A percentile compares a stretch with the other conserved stretches of the same genome.
phyloP scores from a whole-genome alignment of 345 rosid species.

The Citrus maxima region DNA sequence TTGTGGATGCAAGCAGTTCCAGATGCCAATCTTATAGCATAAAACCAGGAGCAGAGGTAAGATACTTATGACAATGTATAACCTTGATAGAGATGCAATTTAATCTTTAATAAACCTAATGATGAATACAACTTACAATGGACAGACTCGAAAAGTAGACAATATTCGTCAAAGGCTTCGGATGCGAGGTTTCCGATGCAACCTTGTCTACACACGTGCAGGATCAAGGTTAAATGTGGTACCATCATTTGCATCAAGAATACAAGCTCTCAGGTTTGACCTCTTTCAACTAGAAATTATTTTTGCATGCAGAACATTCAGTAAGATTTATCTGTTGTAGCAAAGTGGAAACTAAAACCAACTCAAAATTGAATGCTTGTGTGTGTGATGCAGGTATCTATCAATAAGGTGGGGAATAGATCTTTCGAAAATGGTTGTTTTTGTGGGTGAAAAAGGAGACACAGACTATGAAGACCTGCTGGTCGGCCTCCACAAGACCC shows the following conservation, averaged over 20 bases:
- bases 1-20: conserved; percentile 43
- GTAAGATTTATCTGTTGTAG: background rate
- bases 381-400: conserved; percentile 59
- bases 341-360: background rate
- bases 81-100: conserved; percentile 6
- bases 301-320: background rate
- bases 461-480: conserved; percentile 71
- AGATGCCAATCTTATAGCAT: conserved; percentile 63
- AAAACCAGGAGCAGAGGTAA: conserved; percentile 69
- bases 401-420: conserved; percentile 81
- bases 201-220: conserved; percentile 54
- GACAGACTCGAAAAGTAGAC: conserved; percentile 60
- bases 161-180: conserved; percentile 76
- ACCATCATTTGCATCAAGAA: conserved; percentile 81
- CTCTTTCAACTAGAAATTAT: background rate
- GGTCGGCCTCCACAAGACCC: conserved; percentile 69
- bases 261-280: conserved; percentile 75
- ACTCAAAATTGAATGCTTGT: background rate
- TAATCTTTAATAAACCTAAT: conserved; percentile 11
- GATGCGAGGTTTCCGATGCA: conserved; percentile 85
- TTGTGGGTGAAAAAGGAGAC: conserved; percentile 81
- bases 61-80: conserved; percentile 1
- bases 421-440: conserved; percentile 50
- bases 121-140: conserved; percentile 16
- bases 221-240: conserved; percentile 67